Evolutionary conservation across 371 early-diverging fungal genomes (phyloP), one percentile per base, ranked within the genome.

Genomic region (Fennellomyces sp.): DNA sequence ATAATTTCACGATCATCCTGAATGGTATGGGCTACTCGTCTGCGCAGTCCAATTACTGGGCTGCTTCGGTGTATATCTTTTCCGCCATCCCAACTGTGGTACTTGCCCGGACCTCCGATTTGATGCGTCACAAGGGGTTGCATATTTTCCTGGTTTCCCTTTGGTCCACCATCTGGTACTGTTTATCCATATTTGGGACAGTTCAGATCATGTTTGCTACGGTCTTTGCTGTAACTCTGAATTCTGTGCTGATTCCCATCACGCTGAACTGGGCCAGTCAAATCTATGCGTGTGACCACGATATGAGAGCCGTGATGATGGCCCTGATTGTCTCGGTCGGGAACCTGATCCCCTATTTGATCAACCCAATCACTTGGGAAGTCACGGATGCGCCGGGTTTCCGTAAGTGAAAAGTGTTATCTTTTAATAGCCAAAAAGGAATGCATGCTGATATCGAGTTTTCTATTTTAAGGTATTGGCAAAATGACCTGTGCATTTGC

Each of bases 211-310:
- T 55, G 12, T 55, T 55, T 41, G 56, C 19, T 23, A 42, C 42
- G 17, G 56, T 42, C 42, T 41, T 19, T 36, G n/a, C 29, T 21
- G 39, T 36, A 10, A 55, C 56, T 13, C 15, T 42, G 17, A 55
- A 42, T 28, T 27, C 42, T 25, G 28, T 42, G 23, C 13, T 29
- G 39, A 38, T 41, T 15, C 42, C 56, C 1, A 55, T 55, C 38
- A 41, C 42, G 5, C 27, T 55, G 3, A 42, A 38, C 11, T 55
- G 56, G 56, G 25, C 42, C 2, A 55, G 41, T 19, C 42, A 38
- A 7, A 42, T 55, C 19, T 55, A 55, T 38, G 56, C 56, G 5
- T 38, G 56, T 55, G 56, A 55, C 42, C 56, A 55, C 29, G 56
- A 41, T 21, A 42, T 38, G 42, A 25, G 56, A 15, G 56, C 56